Evolutionary conservation across 768 basidiomycete genomes (phyloP), one percentile per base, ranked within the genome.

Genomic region (Panus rudis): DNA sequence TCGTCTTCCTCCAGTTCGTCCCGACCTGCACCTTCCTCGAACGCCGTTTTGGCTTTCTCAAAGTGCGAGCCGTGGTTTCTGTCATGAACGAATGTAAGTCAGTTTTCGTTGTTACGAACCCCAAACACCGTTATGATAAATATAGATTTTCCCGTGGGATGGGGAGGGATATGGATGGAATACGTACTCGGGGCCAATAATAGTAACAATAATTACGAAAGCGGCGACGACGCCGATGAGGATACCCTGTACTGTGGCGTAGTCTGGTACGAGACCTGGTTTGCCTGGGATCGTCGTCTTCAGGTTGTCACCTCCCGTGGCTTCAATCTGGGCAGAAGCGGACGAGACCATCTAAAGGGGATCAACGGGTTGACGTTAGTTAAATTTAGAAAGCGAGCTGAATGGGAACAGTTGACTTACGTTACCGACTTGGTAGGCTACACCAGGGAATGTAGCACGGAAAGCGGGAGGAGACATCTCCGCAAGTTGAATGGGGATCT

Each of bases 391-490:
- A n/a, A n/a, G n/a, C n/a, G n/a, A n/a, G n/a, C n/a, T n/a, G 38
- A 13, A 2, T 17, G 22, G 14, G 4, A 11, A 22, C 12, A 12
- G 12, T 21, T 5, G 2, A 53, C 62, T 30, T 12, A 61, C 72
- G 62, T 87, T 90, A 32, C 90, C 87, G 20, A 91, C 52, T 53
- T 91, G 90, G 63, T 92, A 92, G 3, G 84, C 78, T 1, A 89
- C 77, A 46, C 90, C 90, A 28, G 85, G 84, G 70, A 90, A 92
- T 2, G 84, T 84, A 3, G 89, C 86, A 44, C 92, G 73, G 72
- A 92, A 93, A 0, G 87, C 90, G 4, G 88, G 84, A 2, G 92
- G 92, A 0, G 85, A 84, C 65, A 91, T 72, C 62, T 94, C 91
- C 11, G 79, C 72, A 17, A 93, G 70, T 60, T 83, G 84, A 53